These are phyloP conservation scores for Podila minutissima DNA, from an alignment of 192 early-diverging fungal species.

Conservation along the genomic window DNA sequence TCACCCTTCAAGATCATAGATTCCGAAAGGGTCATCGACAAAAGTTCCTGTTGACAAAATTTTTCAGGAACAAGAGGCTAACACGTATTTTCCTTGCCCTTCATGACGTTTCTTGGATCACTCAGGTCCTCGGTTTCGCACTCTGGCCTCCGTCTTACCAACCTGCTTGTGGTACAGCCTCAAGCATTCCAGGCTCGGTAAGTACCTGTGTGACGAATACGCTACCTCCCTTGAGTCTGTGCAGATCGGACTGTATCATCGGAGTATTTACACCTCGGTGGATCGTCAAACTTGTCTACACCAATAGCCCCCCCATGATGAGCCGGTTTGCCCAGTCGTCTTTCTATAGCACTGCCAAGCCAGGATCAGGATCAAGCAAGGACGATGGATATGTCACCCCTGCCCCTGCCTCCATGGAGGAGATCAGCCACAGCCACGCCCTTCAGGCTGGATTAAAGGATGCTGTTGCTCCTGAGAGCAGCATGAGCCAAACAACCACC, in stretches of 20 bases:
- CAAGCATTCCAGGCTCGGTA: slow-evolving; percentile 21
- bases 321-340: slow-evolving; percentile 15
- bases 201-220: neutral
- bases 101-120: neutral
- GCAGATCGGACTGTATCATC: too few relatives aligned
- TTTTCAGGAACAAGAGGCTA: neutral
- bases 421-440: slow-evolving; percentile 10
- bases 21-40: neutral
- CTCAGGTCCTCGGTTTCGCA: slow-evolving; percentile 14
- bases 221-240: neutral
- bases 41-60: neutral
- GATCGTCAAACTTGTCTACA: neutral
- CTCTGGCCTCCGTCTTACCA: slow-evolving; percentile 15
- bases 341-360: slow-evolving; percentile 26
- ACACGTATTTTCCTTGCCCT: neutral
- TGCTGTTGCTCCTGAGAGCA: slow-evolving; percentile 32
- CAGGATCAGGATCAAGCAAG: slow-evolving; percentile 12
- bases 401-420: slow-evolving; percentile 21
- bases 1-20: neutral
- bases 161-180: slow-evolving; percentile 11
- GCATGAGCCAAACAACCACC: neutral
- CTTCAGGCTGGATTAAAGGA: slow-evolving; percentile 15
- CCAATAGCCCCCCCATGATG: slow-evolving; percentile 7
- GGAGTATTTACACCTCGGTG: too few relatives aligned
- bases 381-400: slow-evolving; percentile 16